Evolutionary conservation across 257 asterid species (phyloP).

Genomic region (Haberlea rhodopensis): DNA sequence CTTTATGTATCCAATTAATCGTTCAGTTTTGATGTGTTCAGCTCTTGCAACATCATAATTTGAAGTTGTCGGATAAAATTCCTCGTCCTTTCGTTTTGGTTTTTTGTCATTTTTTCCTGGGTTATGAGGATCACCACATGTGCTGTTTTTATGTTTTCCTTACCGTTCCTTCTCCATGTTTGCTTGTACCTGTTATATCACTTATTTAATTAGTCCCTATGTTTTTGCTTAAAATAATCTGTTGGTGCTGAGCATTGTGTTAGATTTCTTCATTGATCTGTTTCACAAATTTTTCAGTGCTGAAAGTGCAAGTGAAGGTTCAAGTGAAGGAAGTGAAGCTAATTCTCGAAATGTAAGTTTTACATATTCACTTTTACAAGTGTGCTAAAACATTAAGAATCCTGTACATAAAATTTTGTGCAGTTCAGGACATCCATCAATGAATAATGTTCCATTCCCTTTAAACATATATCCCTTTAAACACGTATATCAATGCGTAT

Average conservation of each 20-base stretch:
- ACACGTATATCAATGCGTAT: no score
- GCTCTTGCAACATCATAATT: neutral
- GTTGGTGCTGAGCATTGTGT: conserved; percentile 4
- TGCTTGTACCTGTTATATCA: neutral
- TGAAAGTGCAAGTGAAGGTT: conserved; percentile 85
- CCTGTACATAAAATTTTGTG: conserved; percentile 9
- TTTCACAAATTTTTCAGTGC: conserved; percentile 52
- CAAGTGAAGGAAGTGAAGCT: conserved; percentile 87
- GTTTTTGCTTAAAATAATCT: neutral
- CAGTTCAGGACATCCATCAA: conserved; percentile 18
- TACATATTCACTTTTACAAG: conserved; percentile 2
- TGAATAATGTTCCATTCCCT: conserved; percentile 7
- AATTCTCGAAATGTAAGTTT: conserved; percentile 80
- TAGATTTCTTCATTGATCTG: conserved; percentile 9
- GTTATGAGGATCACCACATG: neutral
- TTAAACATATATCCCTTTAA: neutral
- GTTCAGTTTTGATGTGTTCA: neutral
- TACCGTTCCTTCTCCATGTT: neutral
- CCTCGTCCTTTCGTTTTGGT: neutral
- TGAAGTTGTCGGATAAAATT: neutral
- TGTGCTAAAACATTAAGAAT: conserved; percentile 3
- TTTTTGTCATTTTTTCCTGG: neutral
- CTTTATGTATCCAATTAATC: neutral
- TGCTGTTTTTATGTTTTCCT: neutral
- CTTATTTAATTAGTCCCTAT: neutral